Percentiles rank a stretch among this genome's conserved stretches.
These are phyloP conservation scores for Coemansia sp. DNA, from an alignment of 192 early-diverging fungal genomes.

Conservation along the genomic window DNA sequence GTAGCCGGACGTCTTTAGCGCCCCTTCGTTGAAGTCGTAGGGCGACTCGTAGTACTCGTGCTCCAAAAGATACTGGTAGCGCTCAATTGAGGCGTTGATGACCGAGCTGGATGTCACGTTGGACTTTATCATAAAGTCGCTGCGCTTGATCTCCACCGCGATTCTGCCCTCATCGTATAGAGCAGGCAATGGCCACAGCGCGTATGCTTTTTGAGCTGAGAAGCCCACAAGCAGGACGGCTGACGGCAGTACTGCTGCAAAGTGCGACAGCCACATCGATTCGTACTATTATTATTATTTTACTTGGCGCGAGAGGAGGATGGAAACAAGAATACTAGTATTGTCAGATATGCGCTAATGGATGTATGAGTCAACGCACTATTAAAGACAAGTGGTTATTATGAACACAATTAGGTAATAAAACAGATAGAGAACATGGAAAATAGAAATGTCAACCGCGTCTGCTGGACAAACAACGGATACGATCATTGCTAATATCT, in stretches of 20 bases:
- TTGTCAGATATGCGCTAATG: no score
- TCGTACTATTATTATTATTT: not conserved
- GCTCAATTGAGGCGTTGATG: slow-evolving; percentile 56
- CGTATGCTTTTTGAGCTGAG: not conserved
- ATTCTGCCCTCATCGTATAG: slow-evolving; percentile 41
- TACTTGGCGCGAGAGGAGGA: not conserved
- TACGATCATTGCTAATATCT: not conserved
- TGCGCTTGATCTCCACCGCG: slow-evolving; percentile 57
- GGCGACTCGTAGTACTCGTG: slow-evolving; percentile 60
- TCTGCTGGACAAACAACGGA: no score
- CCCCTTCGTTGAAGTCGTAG: slow-evolving; percentile 42
- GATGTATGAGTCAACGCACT: no score
- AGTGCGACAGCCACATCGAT: slow-evolving; percentile 1
- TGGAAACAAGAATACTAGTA: no score
- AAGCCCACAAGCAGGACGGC: slow-evolving; percentile 8
- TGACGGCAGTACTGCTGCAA: slow-evolving; percentile 5
- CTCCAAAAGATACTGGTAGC: slow-evolving; percentile 59
- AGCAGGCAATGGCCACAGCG: slow-evolving; percentile 45
- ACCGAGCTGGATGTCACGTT: slow-evolving; percentile 63
- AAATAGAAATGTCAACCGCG: no score
- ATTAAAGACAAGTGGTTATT: no score
- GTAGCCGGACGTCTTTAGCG: slow-evolving; percentile 45
- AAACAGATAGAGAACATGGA: no score
- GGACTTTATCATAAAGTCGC: slow-evolving; percentile 59
- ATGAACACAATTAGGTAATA: no score